Conservation (phyloP, 1,284 basidiomycete species). For the Heterobasidion irregulare region DNA sequence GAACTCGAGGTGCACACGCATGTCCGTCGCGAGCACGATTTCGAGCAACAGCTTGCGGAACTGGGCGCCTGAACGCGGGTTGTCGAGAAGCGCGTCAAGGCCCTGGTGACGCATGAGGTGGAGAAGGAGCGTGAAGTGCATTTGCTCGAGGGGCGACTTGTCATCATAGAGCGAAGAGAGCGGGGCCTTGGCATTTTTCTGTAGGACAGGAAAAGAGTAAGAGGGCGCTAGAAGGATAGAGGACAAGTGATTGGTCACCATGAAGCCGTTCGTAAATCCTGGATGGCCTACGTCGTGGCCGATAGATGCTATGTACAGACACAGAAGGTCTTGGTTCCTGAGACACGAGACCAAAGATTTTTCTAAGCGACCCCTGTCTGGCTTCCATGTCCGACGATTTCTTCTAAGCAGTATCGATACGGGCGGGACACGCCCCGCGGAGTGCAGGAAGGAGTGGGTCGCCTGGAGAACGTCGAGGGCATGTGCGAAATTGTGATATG, state of each 20-base stretch:
- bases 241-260: constrained; percentile 47
- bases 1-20: constrained; percentile 83
- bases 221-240: background rate
- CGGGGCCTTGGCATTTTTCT: constrained; percentile 91
- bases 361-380: constrained; percentile 31
- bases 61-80: constrained; percentile 35
- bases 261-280: constrained; percentile 84
- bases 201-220: background rate
- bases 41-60: constrained; percentile 72
- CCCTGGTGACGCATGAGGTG: constrained; percentile 79
- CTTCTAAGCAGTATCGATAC: constrained; percentile 45
- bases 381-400: constrained; percentile 37
- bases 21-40: constrained; percentile 87
- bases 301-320: constrained; percentile 82
- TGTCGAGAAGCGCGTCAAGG: constrained; percentile 57
- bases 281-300: constrained; percentile 96
- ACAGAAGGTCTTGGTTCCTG: constrained; percentile 68
- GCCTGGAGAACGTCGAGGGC: constrained; percentile 93
- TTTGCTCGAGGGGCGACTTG: constrained; percentile 85
- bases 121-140: constrained; percentile 83
- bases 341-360: constrained; percentile 41
- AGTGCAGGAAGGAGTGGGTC: constrained; percentile 74
- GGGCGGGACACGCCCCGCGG: constrained; percentile 74
- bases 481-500: constrained; percentile 95
- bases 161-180: constrained; percentile 84